Base-by-base conservation (phyloP, 2,329 filamentous ascomycete genomes). In the Exserohilum turcica region DNA sequence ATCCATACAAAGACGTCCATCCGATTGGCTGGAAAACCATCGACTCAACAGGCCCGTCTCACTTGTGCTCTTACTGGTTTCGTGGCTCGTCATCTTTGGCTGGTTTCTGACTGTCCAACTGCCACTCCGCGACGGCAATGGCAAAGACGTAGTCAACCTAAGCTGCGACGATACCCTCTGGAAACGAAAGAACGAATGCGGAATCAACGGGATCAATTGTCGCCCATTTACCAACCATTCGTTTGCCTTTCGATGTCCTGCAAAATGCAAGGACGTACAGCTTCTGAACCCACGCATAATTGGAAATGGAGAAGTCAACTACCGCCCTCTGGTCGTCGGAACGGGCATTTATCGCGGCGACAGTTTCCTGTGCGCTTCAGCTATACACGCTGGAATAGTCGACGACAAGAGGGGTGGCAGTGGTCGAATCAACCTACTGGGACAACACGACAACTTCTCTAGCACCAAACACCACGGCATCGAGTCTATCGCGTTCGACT, bases 341-440 rank as follows among this genome's bases (percentile, higher is more conserved):
- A 80, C 81, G 3, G 81, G 86, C 0, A 77, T 88, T 3, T 97
- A 97, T 72, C 88, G 94, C n/a, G 91, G 90, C 3, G 92, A 96
- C 74, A 94, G 90, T 37, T 95, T 90, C 73, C 86, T 96, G 43
- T 96, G 92, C 69, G 87, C 86, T 53, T 83, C 91, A n/a, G 92
- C 91, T 28, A 88, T 96, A 42, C 92, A 96, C 70, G 85, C 90
- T 0, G 91, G 91, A 9, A 78, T 92, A 57, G 83, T 94, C 44
- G 82, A 82, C 27, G 84, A 91, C 64, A 74, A 79, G 0, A 78
- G 82, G 35, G 92, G 92, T 29, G 92, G 92, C 1, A 96, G 92
- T 65, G 92, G 92, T 50, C 89, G 94, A 6, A 82, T 93, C 33
- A 81, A 84, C 49, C 80, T 93, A 15, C 80, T 89, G 21, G 92